Evolutionary conservation across 1,139 yeast species (phyloP), one percentile per base, ranked within the genome.

Genomic region (Yamadazyma dushanensis): DNA sequence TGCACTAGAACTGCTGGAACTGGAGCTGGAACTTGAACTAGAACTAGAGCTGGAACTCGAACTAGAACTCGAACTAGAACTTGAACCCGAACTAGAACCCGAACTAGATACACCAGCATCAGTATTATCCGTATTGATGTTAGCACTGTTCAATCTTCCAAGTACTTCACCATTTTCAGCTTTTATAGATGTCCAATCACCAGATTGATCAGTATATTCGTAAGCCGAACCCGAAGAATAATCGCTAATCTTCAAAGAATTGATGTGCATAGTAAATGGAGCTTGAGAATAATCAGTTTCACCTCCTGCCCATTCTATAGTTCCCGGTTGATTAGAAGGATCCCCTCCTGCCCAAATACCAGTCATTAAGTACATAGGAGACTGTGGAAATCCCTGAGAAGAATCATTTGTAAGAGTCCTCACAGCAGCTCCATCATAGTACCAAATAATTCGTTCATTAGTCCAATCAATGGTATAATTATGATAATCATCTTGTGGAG

Each of bases 91-190:
- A 8, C 11, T 8, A 22, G 24, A 5, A 10, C 24, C 11, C n/a
- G 24, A 22, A 7, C 11, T 10, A 5, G 16, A 2, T 23, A 10
- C 5, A 7, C 10, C 17, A 10, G 17, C 6, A 9, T 28, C 35
- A 5, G 13, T 8, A 10, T 13, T 24, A 17, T 31, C 37, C 23
- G 40, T 29, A 17, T 29, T 30, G 5, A 31, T 53, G 29, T 58
- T 58, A n/a, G 76, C 83, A 34, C 64, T 54, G 2, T 56, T 58
- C 29, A 61, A 54, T 58, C 87, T 75, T 9, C 86, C 88, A 41
- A 76, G 67, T 19, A 84, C 69, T 34, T 61, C 51, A 34, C 94
- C 94, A 45, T 70, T 74, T 11, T 66, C 61, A n/a, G 90, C 82
- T 30, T 69, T 53, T 41, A 86, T 83, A 2, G 88, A 80, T 25